Percentiles rank a stretch among this genome's conserved stretches.
Evolutionary conservation across 2,329 filamentous ascomycete genomes (phyloP).

Genomic region (Colletotrichum melonis): DNA sequence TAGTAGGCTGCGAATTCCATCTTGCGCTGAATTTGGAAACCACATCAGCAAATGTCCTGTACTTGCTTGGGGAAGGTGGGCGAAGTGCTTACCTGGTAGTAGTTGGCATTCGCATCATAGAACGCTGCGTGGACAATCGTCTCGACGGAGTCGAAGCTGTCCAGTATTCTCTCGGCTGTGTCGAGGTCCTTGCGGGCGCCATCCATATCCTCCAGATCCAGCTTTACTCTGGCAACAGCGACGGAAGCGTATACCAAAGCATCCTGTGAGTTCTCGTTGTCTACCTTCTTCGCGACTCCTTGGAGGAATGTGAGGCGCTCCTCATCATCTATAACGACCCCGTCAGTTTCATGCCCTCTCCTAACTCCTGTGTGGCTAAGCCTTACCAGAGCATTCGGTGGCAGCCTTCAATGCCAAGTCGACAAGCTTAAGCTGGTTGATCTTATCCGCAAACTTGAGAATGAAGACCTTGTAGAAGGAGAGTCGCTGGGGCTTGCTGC

Average conservation of each 20-base stretch:
- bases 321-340: constrained; percentile 73
- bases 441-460: constrained; percentile 95
- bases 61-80: not conserved
- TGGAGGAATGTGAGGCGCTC: constrained; percentile 89
- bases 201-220: constrained; percentile 82
- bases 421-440: constrained; percentile 98
- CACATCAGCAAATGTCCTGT: constrained; percentile 48
- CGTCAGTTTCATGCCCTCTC: constrained; percentile 12
- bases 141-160: constrained; percentile 94
- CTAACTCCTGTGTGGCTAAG: not conserved
- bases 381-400: constrained; percentile 80
- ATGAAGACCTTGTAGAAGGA: constrained; percentile 95
- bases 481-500: constrained; percentile 86
- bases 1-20: constrained; percentile 97
- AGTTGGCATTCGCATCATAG: constrained; percentile 94
- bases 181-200: constrained; percentile 89
- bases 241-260: constrained; percentile 95
- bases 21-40: constrained; percentile 63
- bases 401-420: constrained; percentile 89
- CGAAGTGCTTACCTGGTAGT: constrained; percentile 76
- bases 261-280: constrained; percentile 93
- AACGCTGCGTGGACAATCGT: constrained; percentile 95
- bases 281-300: constrained; percentile 85
- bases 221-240: constrained; percentile 87
- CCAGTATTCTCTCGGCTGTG: constrained; percentile 86